Base-by-base conservation (phyloP, 2,329 filamentous ascomycete genomes). In the Monosporascus sp. region DNA sequence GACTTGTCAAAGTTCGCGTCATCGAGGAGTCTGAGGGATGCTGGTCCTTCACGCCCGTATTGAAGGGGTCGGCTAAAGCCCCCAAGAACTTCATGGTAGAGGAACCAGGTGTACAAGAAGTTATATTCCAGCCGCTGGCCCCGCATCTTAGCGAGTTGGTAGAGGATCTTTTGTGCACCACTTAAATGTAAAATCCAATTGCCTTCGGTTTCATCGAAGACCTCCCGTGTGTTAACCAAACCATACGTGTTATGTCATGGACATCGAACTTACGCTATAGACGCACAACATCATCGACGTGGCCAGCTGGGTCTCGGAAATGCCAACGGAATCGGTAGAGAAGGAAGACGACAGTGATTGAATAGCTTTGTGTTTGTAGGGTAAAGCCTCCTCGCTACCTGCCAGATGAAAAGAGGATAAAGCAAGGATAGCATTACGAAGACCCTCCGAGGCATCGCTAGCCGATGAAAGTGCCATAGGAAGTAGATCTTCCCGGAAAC, bases 281-380 rank as follows among this genome's bases (percentile, higher is more conserved):
- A 78, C 74, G 50, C 74, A 78, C 7, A 78, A 68, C 75, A 78
- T 78, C 76, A 78, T 75, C 7, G 72, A 76, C 14, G 74, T 71
- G 16, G 75, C 74, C 49, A 77, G 66, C 53, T 76, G 74, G 7
- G 67, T 68, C 49, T 72, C 68, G 7, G 66, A 70, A 17, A 62
- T 65, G n/a, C 55, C 60, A 14, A 59, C 55, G 5, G 63, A 63
- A 45, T 66, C 65, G 22, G 56, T 59, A 16, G 61, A 59, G 31
- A 78, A 60, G 4, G 73, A 74, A 8, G 68, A 67, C 20, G 65
- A 71, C 19, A 78, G 58, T 9, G 68, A 61, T 19, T 67, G 65
- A 38, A 78, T 71, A 0, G 75, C 74, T 19, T 66, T 67, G 3
- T 68, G 60, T 58, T 77, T 78, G 56, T 76, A 72, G 5, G 66